A percentile compares a stretch with the other conserved stretches of the same genome.
Evolutionary conservation across 305 asterid species (phyloP).

Genomic region (Fraxinus nigra): DNA sequence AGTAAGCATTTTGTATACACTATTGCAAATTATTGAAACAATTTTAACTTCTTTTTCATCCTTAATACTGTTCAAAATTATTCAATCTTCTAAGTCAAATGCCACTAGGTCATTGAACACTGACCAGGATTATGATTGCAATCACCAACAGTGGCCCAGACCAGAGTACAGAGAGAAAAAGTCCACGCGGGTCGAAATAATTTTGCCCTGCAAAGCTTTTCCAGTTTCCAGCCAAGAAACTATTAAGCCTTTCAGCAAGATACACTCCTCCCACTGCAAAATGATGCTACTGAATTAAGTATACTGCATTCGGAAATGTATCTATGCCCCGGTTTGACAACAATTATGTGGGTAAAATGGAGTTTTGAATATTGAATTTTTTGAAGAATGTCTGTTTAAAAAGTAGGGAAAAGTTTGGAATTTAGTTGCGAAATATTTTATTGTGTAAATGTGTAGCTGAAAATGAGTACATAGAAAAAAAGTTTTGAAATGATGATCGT

Average conservation of each 20-base stretch:
- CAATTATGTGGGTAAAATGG: too few relatives aligned
- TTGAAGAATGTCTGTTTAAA: too few relatives aligned
- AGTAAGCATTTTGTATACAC: neutral
- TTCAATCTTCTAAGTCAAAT: neutral
- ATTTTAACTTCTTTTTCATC: neutral
- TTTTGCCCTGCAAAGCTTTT: slow-evolving; percentile 81
- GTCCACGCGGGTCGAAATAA: slow-evolving; percentile 71
- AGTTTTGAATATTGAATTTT: too few relatives aligned
- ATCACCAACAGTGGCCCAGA: slow-evolving; percentile 81
- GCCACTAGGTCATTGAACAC: slow-evolving; percentile 4
- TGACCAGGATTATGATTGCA: slow-evolving; percentile 70
- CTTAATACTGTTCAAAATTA: neutral
- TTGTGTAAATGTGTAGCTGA: too few relatives aligned
- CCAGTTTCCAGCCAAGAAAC: slow-evolving; percentile 72
- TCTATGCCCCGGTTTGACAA: neutral
- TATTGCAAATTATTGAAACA: neutral
- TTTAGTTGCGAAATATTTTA: too few relatives aligned
- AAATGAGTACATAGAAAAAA: too few relatives aligned
- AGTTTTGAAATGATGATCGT: too few relatives aligned
- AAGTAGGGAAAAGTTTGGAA: too few relatives aligned
- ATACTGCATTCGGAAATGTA: neutral
- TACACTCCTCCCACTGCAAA: slow-evolving; percentile 81
- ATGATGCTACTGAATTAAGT: slow-evolving; percentile 8
- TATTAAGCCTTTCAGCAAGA: slow-evolving; percentile 77
- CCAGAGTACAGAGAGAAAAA: slow-evolving; percentile 85